A percentile compares a stretch with the other conserved stretches of the same genome.
Evolutionary conservation across 2,329 filamentous ascomycete genomes (phyloP).

Genomic region (Talaromyces sp.): DNA sequence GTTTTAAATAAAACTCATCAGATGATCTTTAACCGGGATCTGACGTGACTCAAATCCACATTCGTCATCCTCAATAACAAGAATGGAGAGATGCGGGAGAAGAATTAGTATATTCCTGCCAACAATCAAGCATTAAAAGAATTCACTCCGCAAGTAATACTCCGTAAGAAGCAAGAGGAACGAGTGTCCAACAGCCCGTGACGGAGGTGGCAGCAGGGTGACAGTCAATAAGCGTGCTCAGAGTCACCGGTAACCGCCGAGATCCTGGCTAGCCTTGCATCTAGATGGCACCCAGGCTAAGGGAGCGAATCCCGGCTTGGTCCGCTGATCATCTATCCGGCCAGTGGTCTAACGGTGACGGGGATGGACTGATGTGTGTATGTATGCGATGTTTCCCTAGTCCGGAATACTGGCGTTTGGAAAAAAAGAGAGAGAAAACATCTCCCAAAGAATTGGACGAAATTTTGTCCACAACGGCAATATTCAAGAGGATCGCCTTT

Average conservation of each 20-base stretch:
- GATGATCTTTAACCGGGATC: background rate
- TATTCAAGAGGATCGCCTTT: background rate
- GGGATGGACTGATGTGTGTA: background rate
- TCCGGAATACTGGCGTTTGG: background rate
- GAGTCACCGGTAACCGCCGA: conserved; percentile 6
- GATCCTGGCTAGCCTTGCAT: conserved; percentile 5
- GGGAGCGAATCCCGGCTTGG: background rate
- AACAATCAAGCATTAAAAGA: background rate
- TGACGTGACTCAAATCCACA: background rate
- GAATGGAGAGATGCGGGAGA: background rate
- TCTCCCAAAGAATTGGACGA: background rate
- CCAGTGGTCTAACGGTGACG: background rate
- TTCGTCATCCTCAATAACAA: background rate
- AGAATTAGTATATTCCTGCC: background rate
- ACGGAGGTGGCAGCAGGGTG: background rate
- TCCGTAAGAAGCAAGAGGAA: background rate
- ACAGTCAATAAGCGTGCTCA: background rate
- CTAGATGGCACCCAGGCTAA: background rate
- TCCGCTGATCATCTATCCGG: background rate
- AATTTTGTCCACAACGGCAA: background rate
- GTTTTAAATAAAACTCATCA: background rate
- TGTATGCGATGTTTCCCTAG: background rate
- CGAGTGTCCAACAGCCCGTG: background rate
- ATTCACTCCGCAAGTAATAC: background rate
- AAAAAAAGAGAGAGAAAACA: background rate